Base-by-base conservation (phyloP, 768 basidiomycete genomes). In the Phanerochaete carnosa region DNA sequence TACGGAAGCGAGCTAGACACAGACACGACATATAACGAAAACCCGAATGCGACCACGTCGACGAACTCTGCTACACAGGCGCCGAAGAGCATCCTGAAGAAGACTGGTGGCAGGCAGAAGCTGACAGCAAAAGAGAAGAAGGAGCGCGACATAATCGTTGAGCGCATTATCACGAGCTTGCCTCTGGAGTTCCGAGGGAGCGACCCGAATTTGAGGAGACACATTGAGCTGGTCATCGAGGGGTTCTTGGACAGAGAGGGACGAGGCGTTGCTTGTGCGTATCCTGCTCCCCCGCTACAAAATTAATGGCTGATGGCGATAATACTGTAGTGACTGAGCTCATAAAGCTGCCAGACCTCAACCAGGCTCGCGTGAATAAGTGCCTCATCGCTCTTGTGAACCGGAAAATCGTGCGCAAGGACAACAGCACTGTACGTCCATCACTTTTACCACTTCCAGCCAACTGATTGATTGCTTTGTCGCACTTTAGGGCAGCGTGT, bases 111-210 rank as follows among this genome's bases (percentile, higher is more conserved):
- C 22, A 93, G 92, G 68, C 76, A 81, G 6, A 90, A 90, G 70
- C 49, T 91, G 72, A 83, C 84, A 1, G 83, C 86, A 12, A 92
- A 89, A 70, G 91, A 93, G 76, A 94, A 87, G 80, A 92, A 89
- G 72, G 91, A 94, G 65, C 81, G 90, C 37, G 83, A 81, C 83
- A 69, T 87, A 62, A 81, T 81, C 54, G 76, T 89, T 32, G 92
- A 94, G 63, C 84, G 83, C 60, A 81, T 92, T 16, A 80, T 95
- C 16, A 81, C 86, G 26, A 84, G 82, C 57, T 77, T 96, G 37
- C 95, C 95, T 0, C 79, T 98, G 13, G 95, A 96, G 73, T 98
- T 94, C 70, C 83, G 95, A 25, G 95, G 95, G 9, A 89, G 79
- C 64, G 92, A 96, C 73, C 88, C 94, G 89, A 83, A 79, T 57